phyloP scores from a whole-genome alignment of 768 basidiomycete genomes.

The Brasilioporus rufonigricans region DNA sequence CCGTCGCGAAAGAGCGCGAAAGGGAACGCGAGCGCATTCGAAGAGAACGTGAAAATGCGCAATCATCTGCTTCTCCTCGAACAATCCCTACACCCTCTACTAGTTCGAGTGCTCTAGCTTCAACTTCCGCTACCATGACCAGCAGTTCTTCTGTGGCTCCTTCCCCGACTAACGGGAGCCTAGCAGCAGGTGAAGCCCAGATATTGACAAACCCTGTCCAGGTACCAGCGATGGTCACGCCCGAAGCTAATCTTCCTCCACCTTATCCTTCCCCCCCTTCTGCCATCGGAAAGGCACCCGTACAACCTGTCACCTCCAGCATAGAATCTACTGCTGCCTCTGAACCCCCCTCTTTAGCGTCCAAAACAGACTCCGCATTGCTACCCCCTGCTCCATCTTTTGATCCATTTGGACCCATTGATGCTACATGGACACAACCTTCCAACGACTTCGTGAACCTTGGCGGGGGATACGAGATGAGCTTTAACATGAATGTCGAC shows the following conservation, averaged over 20 bases:
- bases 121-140: conserved; percentile 10
- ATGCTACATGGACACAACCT: conserved; percentile 40
- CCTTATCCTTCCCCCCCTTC: conserved; percentile 63
- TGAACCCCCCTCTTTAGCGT: conserved; percentile 4
- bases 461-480: conserved; percentile 41
- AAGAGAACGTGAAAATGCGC: conserved; percentile 55
- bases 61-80: conserved; percentile 29
- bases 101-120: conserved; percentile 6
- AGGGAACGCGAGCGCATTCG: conserved; percentile 72
- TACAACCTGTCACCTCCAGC: conserved; percentile 2
- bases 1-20: conserved; percentile 73
- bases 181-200: conserved; percentile 19
- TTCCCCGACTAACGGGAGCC: conserved; percentile 12
- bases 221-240: conserved; percentile 7
- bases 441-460: conserved; percentile 37
- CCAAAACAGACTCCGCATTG: conserved; percentile 19
- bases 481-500: conserved; percentile 46
- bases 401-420: conserved; percentile 44
- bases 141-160: conserved; percentile 14
- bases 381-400: conserved; percentile 32
- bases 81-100: conserved; percentile 23
- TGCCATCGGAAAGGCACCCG: conserved; percentile 27
- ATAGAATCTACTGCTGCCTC: conserved; percentile 25
- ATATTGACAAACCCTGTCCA: conserved; percentile 14
- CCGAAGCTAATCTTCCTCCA: conserved; percentile 23